These are phyloP conservation scores for Funneliformis caledonium DNA, from an alignment of 371 early-diverging fungal species.

Conservation along the genomic window DNA sequence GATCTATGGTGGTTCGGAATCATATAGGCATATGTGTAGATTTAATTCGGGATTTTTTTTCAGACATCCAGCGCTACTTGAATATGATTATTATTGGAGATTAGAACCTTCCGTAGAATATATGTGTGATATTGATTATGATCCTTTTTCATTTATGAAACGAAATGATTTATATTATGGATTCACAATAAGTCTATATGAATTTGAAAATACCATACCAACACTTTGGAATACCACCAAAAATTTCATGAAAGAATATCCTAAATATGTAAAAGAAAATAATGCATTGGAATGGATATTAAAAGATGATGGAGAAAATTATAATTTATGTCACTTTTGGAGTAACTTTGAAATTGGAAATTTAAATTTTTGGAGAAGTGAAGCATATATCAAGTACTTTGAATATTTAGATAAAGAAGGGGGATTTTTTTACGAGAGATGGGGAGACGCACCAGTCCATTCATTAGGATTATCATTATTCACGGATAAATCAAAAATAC, in stretches of 20 bases:
- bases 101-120: conserved; percentile 92
- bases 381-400: conserved; percentile 76
- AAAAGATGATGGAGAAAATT: conserved; percentile 42
- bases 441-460: conserved; percentile 98
- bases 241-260: conserved; percentile 58
- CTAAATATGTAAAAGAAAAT: conserved; percentile 49
- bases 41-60: conserved; percentile 92
- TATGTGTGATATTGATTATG: conserved; percentile 86
- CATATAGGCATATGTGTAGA: conserved; percentile 96
- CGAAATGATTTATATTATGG: conserved; percentile 86
- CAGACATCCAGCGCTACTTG: conserved; percentile 75
- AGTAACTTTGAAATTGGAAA: conserved; percentile 96
- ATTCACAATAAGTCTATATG: conserved; percentile 78
- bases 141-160: conserved; percentile 88
- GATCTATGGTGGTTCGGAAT: conserved; percentile 84
- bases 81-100: conserved; percentile 95
- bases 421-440: conserved; percentile 94
- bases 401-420: conserved; percentile 82
- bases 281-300: conserved; percentile 50
- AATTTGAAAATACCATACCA: conserved; percentile 80
- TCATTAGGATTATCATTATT: conserved; percentile 78
- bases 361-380: conserved; percentile 77
- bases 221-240: conserved; percentile 76
- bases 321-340: conserved; percentile 89
- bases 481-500: conserved; percentile 70